Base-by-base conservation (phyloP, 169 alveolate genomes). In the Plasmodium berghei region DNA sequence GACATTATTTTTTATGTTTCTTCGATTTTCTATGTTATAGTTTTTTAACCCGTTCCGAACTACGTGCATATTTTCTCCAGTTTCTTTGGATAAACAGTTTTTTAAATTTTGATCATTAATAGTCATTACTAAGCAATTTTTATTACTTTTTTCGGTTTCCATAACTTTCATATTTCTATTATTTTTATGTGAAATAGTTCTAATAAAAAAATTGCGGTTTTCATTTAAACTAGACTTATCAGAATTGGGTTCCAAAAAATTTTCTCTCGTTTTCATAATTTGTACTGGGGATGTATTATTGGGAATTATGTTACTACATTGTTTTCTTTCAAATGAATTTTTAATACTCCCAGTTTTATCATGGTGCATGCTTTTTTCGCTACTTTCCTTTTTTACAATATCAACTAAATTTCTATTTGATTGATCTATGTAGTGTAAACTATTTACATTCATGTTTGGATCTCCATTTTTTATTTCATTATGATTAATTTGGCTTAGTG, bases 141-240 rank as follows among this genome's bases (percentile, higher is more conserved):
- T 26, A 26, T 73, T 59, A 58, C 20, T 54, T 52, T n/a, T 9
- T 3, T 24, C 26, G 45, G 20, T 73, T 49, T 28, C 58, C 40
- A 58, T 59, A 42, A 40, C 54, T 58, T 42, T 55, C 58, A 40
- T 59, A 22, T 73, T 18, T 58, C 40, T 73, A 10, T 42, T 40
- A 59, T 26, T 73, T 34, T 28, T 73, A 73, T 58, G 42, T 12
- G 87, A 73, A 49, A 10, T 40, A 5, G 72, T 73, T 73, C 72
- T 58, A 1, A 45, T 73, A 5, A 73, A 54, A 46, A 16, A 58
- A 40, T 73, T 73, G 14, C 12, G 26, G 58, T 73, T 59, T 58
- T 14, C 55, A 14, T 52, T 49, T 58, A 34, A 28, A n/a, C 52
- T n/a, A 58, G 20, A 58, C 18, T 58, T 12, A n/a, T 59, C 42